These are phyloP conservation scores for Wakefieldia striispora DNA, from an alignment of 768 basidiomycete genomes.

Conservation along the genomic window DNA sequence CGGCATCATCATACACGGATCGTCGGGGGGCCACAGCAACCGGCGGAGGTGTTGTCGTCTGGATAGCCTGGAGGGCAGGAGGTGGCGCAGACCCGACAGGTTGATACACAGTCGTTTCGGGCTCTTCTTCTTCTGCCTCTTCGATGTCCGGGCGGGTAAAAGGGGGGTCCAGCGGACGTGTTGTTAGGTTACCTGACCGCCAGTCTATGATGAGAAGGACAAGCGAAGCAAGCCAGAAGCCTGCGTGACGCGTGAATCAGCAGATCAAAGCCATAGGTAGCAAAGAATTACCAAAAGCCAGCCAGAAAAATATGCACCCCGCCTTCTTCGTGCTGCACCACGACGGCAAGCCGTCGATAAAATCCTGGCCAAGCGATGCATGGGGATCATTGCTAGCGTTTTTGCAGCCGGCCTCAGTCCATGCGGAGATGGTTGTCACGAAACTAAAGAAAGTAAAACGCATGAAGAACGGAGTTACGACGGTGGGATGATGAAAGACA, in stretches of 20 bases:
- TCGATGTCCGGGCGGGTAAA: constrained; percentile 63
- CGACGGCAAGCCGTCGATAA: constrained; percentile 62
- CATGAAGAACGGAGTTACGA: constrained; percentile 14
- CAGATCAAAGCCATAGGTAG: neutral
- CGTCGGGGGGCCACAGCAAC: constrained; percentile 15
- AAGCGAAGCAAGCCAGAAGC: constrained; percentile 72
- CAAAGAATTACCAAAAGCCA: constrained; percentile 58
- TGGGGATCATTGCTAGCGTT: constrained; percentile 79
- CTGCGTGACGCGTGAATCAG: constrained; percentile 36
- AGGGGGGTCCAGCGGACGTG: constrained; percentile 64
- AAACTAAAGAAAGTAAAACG: constrained; percentile 45
- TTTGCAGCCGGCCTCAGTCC: constrained; percentile 90
- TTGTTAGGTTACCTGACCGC: constrained; percentile 60
- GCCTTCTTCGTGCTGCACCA: constrained; percentile 96
- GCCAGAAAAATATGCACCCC: constrained; percentile 86
- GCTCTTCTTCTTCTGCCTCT: constrained; percentile 50
- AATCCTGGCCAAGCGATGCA: constrained; percentile 62
- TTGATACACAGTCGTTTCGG: constrained; percentile 47
- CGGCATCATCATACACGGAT: constrained; percentile 25
- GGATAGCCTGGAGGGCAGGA: constrained; percentile 32
- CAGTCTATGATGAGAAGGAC: constrained; percentile 69
- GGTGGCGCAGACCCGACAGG: constrained; percentile 36
- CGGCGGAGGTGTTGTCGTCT: constrained; percentile 12
- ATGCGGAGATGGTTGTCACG: constrained; percentile 77
- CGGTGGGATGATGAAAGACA: constrained; percentile 17